Conservation (phyloP, 2,329 filamentous ascomycete genomes). For the Fusarium paranaense region DNA sequence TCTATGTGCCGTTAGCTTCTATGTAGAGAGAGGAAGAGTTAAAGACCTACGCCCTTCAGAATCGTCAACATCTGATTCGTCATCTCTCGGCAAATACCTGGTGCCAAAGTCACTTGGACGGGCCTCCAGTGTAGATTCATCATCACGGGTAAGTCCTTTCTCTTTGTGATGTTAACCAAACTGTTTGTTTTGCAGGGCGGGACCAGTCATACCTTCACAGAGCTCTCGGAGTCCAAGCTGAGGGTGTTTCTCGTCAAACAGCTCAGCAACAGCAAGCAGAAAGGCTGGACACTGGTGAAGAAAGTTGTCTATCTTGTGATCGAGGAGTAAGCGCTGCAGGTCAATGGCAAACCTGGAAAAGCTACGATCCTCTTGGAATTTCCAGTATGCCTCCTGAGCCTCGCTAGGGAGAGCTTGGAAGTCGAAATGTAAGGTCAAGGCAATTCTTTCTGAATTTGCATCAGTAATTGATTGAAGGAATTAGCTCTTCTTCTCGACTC, state of each 20-base stretch:
- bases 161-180: constrained; percentile 6
- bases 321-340: constrained; percentile 25
- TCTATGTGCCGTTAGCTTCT: not conserved
- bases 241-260: constrained; percentile 40
- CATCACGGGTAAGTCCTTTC: not conserved
- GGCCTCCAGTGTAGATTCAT: not conserved
- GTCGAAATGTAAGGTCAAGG: constrained; percentile 13
- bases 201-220: constrained; percentile 21
- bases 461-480: constrained; percentile 1
- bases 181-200: not conserved
- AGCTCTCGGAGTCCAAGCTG: constrained; percentile 17
- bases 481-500: not conserved
- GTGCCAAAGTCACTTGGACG: not conserved
- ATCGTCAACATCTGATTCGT: not conserved
- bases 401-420: constrained; percentile 28
- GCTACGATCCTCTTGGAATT: constrained; percentile 15
- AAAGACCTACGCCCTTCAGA: not conserved
- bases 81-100: not conserved
- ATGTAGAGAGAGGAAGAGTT: not conserved
- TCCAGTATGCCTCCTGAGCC: constrained; percentile 16
- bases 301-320: constrained; percentile 34
- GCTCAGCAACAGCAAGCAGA: constrained; percentile 12
- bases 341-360: constrained; percentile 11
- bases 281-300: constrained; percentile 25
- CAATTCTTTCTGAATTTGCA: constrained; percentile 15